Evolutionary conservation across 73 alveolate genomes (phyloP), one percentile per base, ranked within the genome.

Genomic region (Tetrahymena thermophila): DNA sequence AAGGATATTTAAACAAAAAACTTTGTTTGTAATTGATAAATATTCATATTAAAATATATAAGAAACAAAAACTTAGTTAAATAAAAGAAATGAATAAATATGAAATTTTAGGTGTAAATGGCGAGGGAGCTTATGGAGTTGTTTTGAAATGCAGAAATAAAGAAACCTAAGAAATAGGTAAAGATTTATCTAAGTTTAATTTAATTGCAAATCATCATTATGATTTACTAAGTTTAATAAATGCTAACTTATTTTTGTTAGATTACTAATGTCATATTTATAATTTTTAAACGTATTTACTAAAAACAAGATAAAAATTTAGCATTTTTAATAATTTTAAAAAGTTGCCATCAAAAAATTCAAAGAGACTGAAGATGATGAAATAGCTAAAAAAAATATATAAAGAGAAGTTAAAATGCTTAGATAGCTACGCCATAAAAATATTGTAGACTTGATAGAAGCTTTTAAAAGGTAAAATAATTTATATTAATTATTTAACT

Each of bases 101-200:
- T 95, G 99, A 98, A 85, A 98, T 97, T 19, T 89, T 97, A 93
- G 99, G 99, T 94, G 98, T 98, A 37, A 98, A 98, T 35, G 99
- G 99, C 34, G 99, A 98, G 93, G 99, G 99, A 5, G 99, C 99
- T 93, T 98, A 98, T 94, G 99, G 99, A n/a, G 98, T 98, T 10
- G 99, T 98, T 58, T 94, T 98, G 94, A 98, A 98, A 71, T 97
- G 99, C 71, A 98, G 96, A 96, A 98, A 98, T 94, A 97, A 98
- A 96, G 99, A 97, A 94, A 58, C 97, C 21, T 44, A 57, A 71
- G 97, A 71, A 71, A 71, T 71, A 71, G 89, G 89, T 71, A 71
- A 71, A 71, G 43, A 71, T 50, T 50, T 50, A 16, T 50, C 28
- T 10, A 2, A 10, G 15, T 2, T 50, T 50, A 2, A 21, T 21